A percentile compares a stretch with the other conserved stretches of the same genome.
Evolutionary conservation across 306 rosid species (phyloP).

Genomic region (Glycyrrhiza uralensis): DNA sequence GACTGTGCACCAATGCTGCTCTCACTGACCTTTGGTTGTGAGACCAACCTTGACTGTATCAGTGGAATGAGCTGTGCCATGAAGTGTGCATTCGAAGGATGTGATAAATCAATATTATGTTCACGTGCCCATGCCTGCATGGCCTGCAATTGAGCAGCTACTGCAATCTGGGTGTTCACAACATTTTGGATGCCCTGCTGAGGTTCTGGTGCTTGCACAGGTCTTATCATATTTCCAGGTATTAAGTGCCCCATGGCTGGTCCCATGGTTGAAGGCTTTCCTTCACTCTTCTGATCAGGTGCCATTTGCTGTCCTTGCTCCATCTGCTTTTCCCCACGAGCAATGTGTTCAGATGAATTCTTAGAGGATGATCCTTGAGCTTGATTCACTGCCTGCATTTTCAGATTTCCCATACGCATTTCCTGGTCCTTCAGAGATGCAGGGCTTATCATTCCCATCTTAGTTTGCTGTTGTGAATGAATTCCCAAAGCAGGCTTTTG

Average conservation of each 20-base stretch:
- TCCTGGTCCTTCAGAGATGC: constrained; percentile 81
- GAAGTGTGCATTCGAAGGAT: constrained; percentile 77
- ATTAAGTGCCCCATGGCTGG: constrained; percentile 44
- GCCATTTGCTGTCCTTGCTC: constrained; percentile 68
- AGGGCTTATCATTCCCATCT: constrained; percentile 70
- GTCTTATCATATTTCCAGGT: constrained; percentile 59
- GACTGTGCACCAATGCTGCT: constrained; percentile 58
- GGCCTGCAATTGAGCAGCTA: constrained; percentile 82
- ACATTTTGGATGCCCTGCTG: constrained; percentile 67
- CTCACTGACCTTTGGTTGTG: constrained; percentile 70
- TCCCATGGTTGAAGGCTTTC: constrained; percentile 55
- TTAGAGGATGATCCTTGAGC: constrained; percentile 70
- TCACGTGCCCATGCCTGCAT: constrained; percentile 92
- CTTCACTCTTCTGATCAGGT: constrained; percentile 63
- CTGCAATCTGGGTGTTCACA: constrained; percentile 63
- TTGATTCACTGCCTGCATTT: constrained; percentile 73
- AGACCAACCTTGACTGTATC: constrained; percentile 69
- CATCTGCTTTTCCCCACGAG: constrained; percentile 70
- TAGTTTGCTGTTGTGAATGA: constrained; percentile 81
- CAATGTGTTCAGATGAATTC: constrained; percentile 55
- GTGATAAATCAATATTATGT: constrained; percentile 76
- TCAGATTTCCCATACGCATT: constrained; percentile 71
- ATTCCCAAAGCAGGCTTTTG: constrained; percentile 74
- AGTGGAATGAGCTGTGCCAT: constrained; percentile 75
- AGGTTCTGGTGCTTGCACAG: constrained; percentile 66